These are phyloP conservation scores for Phylloporus rhodoxanthus DNA, from an alignment of 768 basidiomycete genomes.

Conservation along the genomic window DNA sequence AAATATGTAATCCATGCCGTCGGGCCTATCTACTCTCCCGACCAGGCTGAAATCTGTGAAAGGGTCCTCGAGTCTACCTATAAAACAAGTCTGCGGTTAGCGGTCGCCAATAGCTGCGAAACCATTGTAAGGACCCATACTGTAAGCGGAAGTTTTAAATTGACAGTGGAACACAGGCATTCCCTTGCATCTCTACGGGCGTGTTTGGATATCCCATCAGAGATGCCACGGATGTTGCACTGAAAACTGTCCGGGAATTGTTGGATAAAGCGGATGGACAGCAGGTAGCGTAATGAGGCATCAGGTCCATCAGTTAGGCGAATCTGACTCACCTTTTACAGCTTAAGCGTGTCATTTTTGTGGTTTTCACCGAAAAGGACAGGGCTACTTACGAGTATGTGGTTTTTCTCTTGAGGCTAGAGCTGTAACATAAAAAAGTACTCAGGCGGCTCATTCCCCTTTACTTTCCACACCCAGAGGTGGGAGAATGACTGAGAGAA, in stretches of 20 bases:
- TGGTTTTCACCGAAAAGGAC: slow-evolving; percentile 64
- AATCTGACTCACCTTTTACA: slow-evolving; percentile 17
- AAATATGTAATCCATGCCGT: slow-evolving; percentile 76
- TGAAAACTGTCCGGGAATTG: slow-evolving; percentile 51
- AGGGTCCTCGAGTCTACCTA: slow-evolving; percentile 65
- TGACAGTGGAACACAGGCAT: slow-evolving; percentile 47
- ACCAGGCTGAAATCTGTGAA: slow-evolving; percentile 40
- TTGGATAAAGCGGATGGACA: slow-evolving; percentile 46
- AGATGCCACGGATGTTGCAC: slow-evolving; percentile 66
- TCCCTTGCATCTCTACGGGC: slow-evolving; percentile 75
- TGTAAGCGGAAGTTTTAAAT: background rate
- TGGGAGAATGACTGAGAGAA: background rate
- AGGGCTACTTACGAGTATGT: slow-evolving; percentile 61
- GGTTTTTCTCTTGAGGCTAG: background rate
- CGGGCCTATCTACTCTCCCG: slow-evolving; percentile 55
- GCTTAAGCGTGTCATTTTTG: slow-evolving; percentile 72
- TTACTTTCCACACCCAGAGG: slow-evolving; percentile 47
- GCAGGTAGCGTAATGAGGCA: slow-evolving; percentile 30
- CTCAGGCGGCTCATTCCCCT: slow-evolving; percentile 48
- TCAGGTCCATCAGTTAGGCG: background rate
- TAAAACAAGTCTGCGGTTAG: slow-evolving; percentile 53
- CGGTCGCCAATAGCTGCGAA: slow-evolving; percentile 51
- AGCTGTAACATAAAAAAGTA: background rate
- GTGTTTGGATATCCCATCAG: slow-evolving; percentile 73
- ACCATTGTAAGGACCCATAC: slow-evolving; percentile 45